Percentiles rank a stretch among this genome's conserved stretches.
phyloP scores from a whole-genome alignment of 768 basidiomycete species.

The Paxillus ammoniavirescens region DNA sequence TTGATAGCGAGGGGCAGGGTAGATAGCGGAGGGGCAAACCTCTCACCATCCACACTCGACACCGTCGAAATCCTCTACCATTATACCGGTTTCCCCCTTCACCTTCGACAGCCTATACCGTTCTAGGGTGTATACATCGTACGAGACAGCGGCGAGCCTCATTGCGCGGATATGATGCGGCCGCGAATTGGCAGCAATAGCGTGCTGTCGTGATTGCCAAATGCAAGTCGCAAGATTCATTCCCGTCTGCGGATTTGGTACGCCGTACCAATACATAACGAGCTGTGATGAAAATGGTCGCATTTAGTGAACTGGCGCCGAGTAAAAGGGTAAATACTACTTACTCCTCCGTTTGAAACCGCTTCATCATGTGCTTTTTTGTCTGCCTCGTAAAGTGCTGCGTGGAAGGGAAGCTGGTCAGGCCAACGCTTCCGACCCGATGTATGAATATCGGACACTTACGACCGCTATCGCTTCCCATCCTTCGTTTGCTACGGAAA shows the following conservation, averaged over 20 bases:
- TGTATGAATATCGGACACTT: constrained; percentile 19
- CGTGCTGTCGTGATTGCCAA: constrained; percentile 88
- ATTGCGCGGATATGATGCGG: constrained; percentile 84
- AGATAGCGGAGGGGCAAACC: not conserved
- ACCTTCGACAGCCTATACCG: constrained; percentile 71
- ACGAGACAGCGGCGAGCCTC: constrained; percentile 72
- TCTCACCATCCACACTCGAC: constrained; percentile 71
- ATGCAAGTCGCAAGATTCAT: constrained; percentile 95
- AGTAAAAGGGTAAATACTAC: constrained; percentile 23
- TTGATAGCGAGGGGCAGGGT: not conserved
- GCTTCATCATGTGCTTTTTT: constrained; percentile 90
- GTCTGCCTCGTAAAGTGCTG: constrained; percentile 87
- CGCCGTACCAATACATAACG: constrained; percentile 93
- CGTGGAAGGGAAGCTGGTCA: constrained; percentile 1
- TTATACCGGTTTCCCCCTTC: constrained; percentile 54
- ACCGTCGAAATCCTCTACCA: constrained; percentile 57
- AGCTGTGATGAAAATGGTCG: constrained; percentile 41
- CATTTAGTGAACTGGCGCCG: constrained; percentile 4
- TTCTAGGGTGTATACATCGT: constrained; percentile 77
- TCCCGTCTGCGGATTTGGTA: constrained; percentile 70
- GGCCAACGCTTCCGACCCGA: not conserved
- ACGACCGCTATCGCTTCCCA: constrained; percentile 70
- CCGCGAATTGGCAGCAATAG: constrained; percentile 72
- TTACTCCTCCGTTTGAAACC: constrained; percentile 78
- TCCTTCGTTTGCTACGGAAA: constrained; percentile 77